These are phyloP conservation scores for Amanita rubescens DNA, from an alignment of 768 basidiomycete species.

Conservation along the genomic window DNA sequence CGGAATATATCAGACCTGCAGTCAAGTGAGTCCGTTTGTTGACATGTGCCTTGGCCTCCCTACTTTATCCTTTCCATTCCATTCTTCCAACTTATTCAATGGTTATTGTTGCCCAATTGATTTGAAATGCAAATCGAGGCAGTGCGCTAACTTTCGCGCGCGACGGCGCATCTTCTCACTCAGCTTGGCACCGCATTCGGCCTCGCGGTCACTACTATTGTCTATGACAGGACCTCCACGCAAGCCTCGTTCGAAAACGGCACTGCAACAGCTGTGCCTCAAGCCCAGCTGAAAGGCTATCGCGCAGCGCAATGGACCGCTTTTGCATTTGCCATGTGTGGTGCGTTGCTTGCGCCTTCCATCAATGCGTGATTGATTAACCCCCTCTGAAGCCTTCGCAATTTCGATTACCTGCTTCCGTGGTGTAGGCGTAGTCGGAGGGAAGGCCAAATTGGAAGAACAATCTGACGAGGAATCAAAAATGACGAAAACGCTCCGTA, in stretches of 20 bases:
- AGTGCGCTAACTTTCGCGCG: no score
- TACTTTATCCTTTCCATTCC: no score
- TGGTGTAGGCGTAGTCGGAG: neutral
- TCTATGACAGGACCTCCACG: neutral
- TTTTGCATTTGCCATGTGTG: conserved; percentile 47
- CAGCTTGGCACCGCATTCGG: conserved; percentile 14
- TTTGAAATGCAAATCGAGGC: neutral
- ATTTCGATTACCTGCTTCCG: neutral
- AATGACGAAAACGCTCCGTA: no score
- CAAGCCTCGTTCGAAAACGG: neutral
- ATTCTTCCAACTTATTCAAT: no score
- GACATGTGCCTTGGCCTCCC: no score
- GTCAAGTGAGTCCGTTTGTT: conserved; percentile 46
- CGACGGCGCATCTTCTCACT: neutral
- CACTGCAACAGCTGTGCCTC: conserved; percentile 12
- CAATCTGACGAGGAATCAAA: no score
- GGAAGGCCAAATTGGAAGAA: neutral
- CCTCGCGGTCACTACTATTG: conserved; percentile 17
- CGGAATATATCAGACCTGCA: conserved; percentile 73
- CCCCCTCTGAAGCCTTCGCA: neutral
- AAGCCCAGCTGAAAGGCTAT: conserved; percentile 43
- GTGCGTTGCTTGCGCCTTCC: neutral
- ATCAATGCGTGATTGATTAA: no score
- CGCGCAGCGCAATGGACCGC: conserved; percentile 57
- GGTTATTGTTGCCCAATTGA: no score